These are phyloP conservation scores for Mercurialis annua DNA, from an alignment of 345 rosid species.

Conservation along the genomic window DNA sequence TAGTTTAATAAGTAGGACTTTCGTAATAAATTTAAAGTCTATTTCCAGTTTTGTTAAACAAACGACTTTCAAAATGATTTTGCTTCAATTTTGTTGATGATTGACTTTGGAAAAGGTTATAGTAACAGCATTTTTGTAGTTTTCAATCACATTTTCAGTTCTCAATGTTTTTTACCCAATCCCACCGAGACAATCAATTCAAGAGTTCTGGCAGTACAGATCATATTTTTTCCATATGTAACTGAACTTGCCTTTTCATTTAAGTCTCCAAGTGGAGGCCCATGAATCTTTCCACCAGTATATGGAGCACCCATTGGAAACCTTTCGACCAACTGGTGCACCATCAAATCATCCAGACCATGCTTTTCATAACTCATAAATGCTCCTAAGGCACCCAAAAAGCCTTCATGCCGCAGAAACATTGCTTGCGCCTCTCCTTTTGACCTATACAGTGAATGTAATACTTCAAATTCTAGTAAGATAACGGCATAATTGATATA, in stretches of 20 bases:
- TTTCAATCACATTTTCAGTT: neutral
- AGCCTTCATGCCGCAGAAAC: slow-evolving; percentile 99
- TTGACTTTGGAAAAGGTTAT: no score
- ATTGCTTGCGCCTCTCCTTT: slow-evolving; percentile 91
- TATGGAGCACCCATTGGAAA: slow-evolving; percentile 99
- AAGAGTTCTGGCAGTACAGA: slow-evolving; percentile 10
- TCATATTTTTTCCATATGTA: slow-evolving; percentile 12
- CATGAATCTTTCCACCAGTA: slow-evolving; percentile 94
- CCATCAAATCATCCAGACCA: slow-evolving; percentile 95
- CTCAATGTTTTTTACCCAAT: neutral
- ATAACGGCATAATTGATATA: slow-evolving; percentile 4
- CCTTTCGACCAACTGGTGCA: slow-evolving; percentile 98
- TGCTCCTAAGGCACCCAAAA: slow-evolving; percentile 94
- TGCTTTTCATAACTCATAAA: slow-evolving; percentile 99
- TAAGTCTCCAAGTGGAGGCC: slow-evolving; percentile 92
- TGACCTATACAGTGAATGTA: slow-evolving; percentile 55
- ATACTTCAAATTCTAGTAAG: slow-evolving; percentile 10
- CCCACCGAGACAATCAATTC: slow-evolving; percentile 4
- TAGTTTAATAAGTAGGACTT: no score
- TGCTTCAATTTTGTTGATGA: no score
- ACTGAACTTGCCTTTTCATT: slow-evolving; percentile 81
- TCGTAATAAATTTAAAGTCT: no score
- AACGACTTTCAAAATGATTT: neutral
- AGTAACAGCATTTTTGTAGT: neutral
- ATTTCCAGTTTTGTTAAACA: neutral